A percentile compares a stretch with the other conserved stretches of the same genome.
Conservation (phyloP, 106 monocot genomes). For the Apostasia ramifera region DNA sequence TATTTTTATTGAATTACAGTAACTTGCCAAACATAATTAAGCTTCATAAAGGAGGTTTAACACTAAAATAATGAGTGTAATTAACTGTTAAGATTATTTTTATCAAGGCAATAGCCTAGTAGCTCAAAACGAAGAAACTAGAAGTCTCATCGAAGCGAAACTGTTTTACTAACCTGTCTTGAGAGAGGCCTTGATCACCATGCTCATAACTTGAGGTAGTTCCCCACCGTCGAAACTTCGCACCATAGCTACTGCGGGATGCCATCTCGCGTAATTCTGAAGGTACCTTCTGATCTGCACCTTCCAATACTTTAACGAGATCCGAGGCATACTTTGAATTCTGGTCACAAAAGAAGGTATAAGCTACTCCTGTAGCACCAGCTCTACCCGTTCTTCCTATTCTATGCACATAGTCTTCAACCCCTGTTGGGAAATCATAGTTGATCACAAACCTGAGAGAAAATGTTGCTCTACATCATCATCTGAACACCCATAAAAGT, state of each 20-base stretch:
- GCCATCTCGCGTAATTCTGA: conserved; percentile 49
- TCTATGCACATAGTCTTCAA: conserved; percentile 84
- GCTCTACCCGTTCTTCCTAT: conserved; percentile 84
- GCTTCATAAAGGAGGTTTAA: no score
- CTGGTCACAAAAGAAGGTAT: conserved; percentile 76
- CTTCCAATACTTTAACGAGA: conserved; percentile 68
- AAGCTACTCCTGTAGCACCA: conserved; percentile 64
- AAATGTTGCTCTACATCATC: neutral
- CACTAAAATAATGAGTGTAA: no score
- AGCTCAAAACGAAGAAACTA: no score
- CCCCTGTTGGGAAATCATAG: conserved; percentile 77
- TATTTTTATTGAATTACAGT: no score
- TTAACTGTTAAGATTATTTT: no score
- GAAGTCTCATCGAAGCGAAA: neutral
- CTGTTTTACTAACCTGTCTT: neutral
- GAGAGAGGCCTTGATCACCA: neutral
- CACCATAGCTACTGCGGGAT: conserved; percentile 46
- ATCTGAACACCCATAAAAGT: neutral
- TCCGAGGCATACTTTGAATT: conserved; percentile 71
- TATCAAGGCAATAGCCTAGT: no score
- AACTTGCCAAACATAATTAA: no score
- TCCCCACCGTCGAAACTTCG: conserved; percentile 41
- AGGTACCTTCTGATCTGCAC: conserved; percentile 62
- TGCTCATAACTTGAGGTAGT: conserved; percentile 7
- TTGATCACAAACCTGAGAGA: conserved; percentile 61